These are phyloP conservation scores for Kwoniella shivajii DNA, from an alignment of 1,284 basidiomycete species.

Conservation along the genomic window DNA sequence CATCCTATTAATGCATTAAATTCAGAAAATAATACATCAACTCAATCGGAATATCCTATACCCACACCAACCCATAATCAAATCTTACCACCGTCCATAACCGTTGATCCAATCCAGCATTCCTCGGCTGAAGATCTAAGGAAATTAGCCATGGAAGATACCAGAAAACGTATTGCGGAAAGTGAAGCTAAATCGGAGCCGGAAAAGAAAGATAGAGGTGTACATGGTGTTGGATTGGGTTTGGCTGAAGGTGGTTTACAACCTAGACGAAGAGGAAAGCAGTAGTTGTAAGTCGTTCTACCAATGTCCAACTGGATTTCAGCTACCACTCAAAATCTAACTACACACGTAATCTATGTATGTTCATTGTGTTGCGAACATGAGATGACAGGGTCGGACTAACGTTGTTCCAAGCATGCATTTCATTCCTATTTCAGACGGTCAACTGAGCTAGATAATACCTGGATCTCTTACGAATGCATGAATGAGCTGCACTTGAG, in stretches of 20 bases:
- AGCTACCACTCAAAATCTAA: no score
- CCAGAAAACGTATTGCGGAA: conserved; percentile 41
- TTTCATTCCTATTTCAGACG: no score
- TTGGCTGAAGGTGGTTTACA: neutral
- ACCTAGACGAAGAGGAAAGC: neutral
- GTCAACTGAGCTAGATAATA: no score
- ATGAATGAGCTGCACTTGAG: no score
- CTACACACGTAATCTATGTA: no score
- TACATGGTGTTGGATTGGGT: neutral
- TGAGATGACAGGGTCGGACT: no score
- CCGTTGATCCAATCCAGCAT: conserved; percentile 35
- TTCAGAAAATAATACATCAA: conserved; percentile 3
- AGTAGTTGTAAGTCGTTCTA: no score
- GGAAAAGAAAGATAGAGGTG: neutral
- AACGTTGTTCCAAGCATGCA: no score
- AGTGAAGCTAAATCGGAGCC: conserved; percentile 13
- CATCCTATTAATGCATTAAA: neutral
- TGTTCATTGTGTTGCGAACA: no score
- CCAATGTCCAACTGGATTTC: no score
- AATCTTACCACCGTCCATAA: conserved; percentile 31
- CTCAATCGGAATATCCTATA: conserved; percentile 26
- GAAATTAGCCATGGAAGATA: conserved; percentile 46
- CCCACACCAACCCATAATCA: conserved; percentile 6
- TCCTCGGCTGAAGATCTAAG: conserved; percentile 37
- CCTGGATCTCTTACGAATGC: no score